Evolutionary conservation across 371 early-diverging fungal genomes (phyloP), one percentile per base, ranked within the genome.

Genomic region (Umbelopsis sp.): DNA sequence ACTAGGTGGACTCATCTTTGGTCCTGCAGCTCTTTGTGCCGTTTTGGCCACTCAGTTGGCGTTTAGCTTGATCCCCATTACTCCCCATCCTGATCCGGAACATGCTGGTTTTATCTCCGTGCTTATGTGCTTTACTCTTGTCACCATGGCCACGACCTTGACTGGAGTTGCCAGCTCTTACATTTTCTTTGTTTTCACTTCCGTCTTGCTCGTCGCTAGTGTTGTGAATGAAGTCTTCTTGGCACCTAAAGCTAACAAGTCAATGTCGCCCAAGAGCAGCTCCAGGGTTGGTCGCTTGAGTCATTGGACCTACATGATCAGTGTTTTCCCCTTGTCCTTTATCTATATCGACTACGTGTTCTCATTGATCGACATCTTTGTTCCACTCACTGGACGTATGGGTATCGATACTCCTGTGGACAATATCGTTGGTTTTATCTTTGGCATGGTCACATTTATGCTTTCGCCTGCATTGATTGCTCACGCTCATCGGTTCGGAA

Each of bases 301-400:
- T 37, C 52, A 37, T 9, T 67, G 50, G 18, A 77, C 83, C 3
- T 90, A 90, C 73, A 67, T 81, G 16, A 18, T 87, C 22, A 73
- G 72, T 20, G 66, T 77, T 11, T 63, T 80, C 11, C 68, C 80
- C 1, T 77, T 88, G 3, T 75, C 83, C 0, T 69, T 81, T 24
- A 65, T 88, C 44, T 84, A 84, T 67, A 78, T 80, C 12, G 85
- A 81, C 45, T 76, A 82, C 45, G 72, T 78, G 12, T 83, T 78
- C 68, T 81, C 85, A 20, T 66, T 88, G 66, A 74, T 90, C 29
- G 86, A 89, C 66, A 79, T 91, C 20, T 89, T 93, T 80, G 90
- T 93, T 3, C 93, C 93, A 0, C 74, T 93, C 66, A 87, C 91
- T 0, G 93, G 92, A 7, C 86, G 93, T 45, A 89, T 89, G 75